Conservation (phyloP, 306 rosid genomes). For the Spatholobus suberectus region DNA sequence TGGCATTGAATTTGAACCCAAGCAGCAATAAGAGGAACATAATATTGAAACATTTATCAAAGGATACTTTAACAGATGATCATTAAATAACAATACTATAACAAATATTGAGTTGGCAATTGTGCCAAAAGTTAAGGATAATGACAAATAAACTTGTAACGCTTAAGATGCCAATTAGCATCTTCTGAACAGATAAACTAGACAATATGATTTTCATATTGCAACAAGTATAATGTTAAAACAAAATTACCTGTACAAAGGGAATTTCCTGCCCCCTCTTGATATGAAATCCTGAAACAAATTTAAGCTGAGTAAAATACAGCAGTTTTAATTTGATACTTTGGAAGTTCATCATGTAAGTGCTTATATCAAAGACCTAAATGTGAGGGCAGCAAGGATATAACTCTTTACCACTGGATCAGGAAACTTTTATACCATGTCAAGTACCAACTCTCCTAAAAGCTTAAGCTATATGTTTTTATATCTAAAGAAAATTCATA, state of each 20-base stretch:
- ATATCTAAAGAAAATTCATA: neutral
- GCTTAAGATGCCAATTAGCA: constrained; percentile 18
- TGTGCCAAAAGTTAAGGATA: neutral
- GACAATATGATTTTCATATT: neutral
- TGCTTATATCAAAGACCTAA: neutral
- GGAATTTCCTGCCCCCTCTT: constrained; percentile 81
- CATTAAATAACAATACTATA: neutral
- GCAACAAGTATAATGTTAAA: neutral
- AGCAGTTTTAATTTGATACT: constrained; percentile 50
- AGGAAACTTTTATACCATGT: neutral
- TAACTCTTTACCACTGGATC: neutral
- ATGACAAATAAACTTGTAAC: neutral
- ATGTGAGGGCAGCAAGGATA: neutral
- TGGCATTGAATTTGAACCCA: neutral
- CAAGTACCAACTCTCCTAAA: neutral
- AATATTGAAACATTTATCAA: neutral
- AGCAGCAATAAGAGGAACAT: neutral
- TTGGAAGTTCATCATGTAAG: neutral
- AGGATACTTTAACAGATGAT: constrained; percentile 7
- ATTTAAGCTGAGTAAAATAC: constrained; percentile 22
- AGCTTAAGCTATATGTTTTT: neutral
- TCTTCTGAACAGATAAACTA: neutral
- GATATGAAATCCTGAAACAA: constrained; percentile 84
- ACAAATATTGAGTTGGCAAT: constrained; percentile 1
- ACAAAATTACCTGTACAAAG: constrained; percentile 80